Evolutionary conservation across 2,329 filamentous ascomycete genomes (phyloP).

Genomic region (Chaetomiaceae sp.): DNA sequence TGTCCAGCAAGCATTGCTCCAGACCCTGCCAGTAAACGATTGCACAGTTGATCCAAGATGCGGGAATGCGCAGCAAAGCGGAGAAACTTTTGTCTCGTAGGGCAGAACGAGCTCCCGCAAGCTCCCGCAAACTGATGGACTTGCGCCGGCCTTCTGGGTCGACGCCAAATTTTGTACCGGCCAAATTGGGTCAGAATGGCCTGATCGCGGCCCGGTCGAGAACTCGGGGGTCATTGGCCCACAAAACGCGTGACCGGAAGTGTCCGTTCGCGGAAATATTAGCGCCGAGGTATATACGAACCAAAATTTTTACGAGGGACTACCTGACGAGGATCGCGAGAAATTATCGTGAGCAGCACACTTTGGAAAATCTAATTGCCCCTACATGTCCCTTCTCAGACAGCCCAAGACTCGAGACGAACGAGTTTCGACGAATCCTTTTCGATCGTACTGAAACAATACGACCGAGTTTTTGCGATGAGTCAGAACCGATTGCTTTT

Average conservation of each 20-base stretch:
- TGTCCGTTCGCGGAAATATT: conserved; percentile 21
- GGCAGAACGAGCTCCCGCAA: neutral
- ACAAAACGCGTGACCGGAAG: conserved; percentile 26
- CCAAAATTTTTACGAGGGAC: neutral
- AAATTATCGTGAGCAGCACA: conserved; percentile 23
- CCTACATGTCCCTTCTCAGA: too few relatives aligned
- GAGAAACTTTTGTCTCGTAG: neutral
- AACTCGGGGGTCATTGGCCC: conserved; percentile 6
- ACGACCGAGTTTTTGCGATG: neutral
- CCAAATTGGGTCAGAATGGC: conserved; percentile 9
- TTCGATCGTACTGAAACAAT: neutral
- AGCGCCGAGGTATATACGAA: conserved; percentile 7
- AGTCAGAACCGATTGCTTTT: too few relatives aligned
- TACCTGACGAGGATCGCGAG: conserved; percentile 19
- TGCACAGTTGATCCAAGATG: too few relatives aligned
- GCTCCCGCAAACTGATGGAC: neutral
- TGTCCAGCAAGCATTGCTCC: too few relatives aligned
- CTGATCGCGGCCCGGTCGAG: conserved; percentile 15
- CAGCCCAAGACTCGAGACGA: too few relatives aligned
- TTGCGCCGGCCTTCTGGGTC: neutral
- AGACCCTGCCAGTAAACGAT: too few relatives aligned
- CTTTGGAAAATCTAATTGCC: neutral
- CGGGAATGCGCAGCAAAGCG: too few relatives aligned
- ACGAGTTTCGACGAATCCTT: neutral
- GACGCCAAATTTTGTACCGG: neutral